Base-by-base conservation (phyloP, 2,329 filamentous ascomycete genomes). In the Lecanosticta acicola region DNA sequence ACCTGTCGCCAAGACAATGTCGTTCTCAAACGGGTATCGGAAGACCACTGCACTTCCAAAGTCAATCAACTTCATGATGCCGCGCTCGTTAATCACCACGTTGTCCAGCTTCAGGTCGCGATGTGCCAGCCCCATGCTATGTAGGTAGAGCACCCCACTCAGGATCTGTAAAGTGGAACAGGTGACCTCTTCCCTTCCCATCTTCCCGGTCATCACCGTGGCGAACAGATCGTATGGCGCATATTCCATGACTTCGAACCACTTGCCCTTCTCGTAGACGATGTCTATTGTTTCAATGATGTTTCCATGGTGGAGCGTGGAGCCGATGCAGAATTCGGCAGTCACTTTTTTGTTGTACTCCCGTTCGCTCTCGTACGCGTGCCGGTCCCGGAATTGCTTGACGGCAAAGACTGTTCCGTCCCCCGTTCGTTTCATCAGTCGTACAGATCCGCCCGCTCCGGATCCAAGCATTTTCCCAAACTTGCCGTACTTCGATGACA, bases 181-280 rank as follows among this genome's bases (percentile, higher is more conserved):
- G 3, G 83, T 83, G 49, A 97, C 80, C 66, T 98, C 93, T 58
- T 94, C 85, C 48, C 88, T 82, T 33, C 81, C 80, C 93, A 98
- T 98, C 69, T 89, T 94, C 29, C 93, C 93, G 0, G 93, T 97
- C 93, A 98, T 98, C 56, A 98, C 93, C 54, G 94, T 95, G 10
- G 93, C 93, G 65, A 98, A 98, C 21, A 98, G 77, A 66, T 98
- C 93, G 62, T 77, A 98, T 0, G 93, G 93, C 9, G 90, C 93
- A 62, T 94, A 98, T 64, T 98, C 93, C 93, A 98, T 98, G 34
- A 98, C 93, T 63, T 97, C 91, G 61, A 89, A 98, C 88, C 93
- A 98, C 54, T 85, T 89, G 41, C 81, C 82, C 67, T 91, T 93
- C 69, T 98, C 93, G 56, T 94, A 87, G 9, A 98, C 81, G 53